Evolutionary conservation across 495 filamentous ascomycete species (phyloP).

Genomic region (Parachaetomium inaequale): DNA sequence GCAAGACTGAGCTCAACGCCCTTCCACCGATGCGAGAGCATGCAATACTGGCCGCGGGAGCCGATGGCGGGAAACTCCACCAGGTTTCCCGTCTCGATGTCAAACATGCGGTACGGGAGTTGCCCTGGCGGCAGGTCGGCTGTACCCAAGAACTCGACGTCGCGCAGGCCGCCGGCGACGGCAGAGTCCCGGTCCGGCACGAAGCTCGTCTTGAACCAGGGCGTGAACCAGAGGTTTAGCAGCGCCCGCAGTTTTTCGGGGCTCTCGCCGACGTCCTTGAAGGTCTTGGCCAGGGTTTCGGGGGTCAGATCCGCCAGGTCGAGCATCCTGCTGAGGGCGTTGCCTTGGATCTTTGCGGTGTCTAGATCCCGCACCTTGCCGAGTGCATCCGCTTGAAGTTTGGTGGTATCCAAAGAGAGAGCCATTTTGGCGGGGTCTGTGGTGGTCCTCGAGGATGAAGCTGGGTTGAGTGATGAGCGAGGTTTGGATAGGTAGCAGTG

Average conservation of each 20-base stretch:
- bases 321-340: slow-evolving; percentile 1
- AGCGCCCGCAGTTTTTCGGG: slow-evolving; percentile 32
- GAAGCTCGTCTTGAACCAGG: slow-evolving; percentile 31
- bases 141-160: slow-evolving; percentile 28
- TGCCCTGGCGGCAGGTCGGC: slow-evolving; percentile 19
- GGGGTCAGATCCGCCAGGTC: slow-evolving; percentile 20
- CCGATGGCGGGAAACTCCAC: slow-evolving; percentile 32
- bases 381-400: neutral
- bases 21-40: slow-evolving; percentile 50
- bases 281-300: slow-evolving; percentile 23
- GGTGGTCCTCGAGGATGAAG: neutral
- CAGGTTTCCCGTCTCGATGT: slow-evolving; percentile 43
- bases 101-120: slow-evolving; percentile 43
- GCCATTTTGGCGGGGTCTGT: neutral
- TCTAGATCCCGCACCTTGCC: neutral
- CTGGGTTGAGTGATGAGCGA: neutral
- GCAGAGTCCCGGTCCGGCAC: slow-evolving; percentile 21
- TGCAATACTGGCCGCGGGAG: slow-evolving; percentile 40
- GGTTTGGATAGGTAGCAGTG: neutral
- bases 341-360: neutral
- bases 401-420: neutral
- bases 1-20: slow-evolving; percentile 39
- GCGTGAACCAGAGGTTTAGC: slow-evolving; percentile 32
- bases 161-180: slow-evolving; percentile 15
- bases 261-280: slow-evolving; percentile 25